Base-by-base conservation (phyloP, 2,329 filamentous ascomycete species). In the Tolypocladium ovalisporum region DNA sequence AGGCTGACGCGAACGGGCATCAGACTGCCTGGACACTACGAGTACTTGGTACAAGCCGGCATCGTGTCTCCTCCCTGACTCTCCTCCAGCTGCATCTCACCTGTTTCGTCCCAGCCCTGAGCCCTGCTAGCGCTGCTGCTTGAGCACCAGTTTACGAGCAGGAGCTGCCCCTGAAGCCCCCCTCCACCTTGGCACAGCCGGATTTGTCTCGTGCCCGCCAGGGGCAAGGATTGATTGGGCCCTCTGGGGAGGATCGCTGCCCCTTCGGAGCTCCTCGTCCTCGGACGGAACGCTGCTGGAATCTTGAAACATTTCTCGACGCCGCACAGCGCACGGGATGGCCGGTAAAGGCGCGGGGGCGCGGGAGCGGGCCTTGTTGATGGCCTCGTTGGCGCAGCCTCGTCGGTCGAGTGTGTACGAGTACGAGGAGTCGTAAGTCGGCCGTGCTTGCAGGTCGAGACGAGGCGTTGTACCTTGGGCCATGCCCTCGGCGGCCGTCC, bases 21-120 rank as follows among this genome's bases (percentile, higher is more conserved):
- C 42, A 29, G 42, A 17, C 12, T 17, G 22, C 6, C 19, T 8
- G n/a, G 5, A n/a, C 35, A n/a, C n/a, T 34, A 34, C 9, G 32
- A 34, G 32, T 34, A 9, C 9, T n/a, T n/a, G n/a, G 32, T 34
- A 34, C 32, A 34, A 9, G 32, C 9, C 4, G n/a, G 4, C n/a
- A 27, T 49, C 15, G 44, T 49, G 27, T 49, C 19, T 29, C 4
- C 42, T 29, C 42, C 13, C 3, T 27, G 3, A 19, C 19, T 52
- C n/a, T 36, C 29, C 29, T 5, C 7, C 32, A n/a, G 51, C 51
- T 24, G 32, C 32, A 37, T 9, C 52, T n/a, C 52, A 37, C 29
- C 36, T 54, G 52, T 54, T 54, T 54, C 52, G 52, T 54, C 52
- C 52, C 32, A 54, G 36, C 52, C 52, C 52, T 53, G 52, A 54